These are phyloP conservation scores for Pseudodiploospora longispora DNA, from an alignment of 2,329 filamentous ascomycete species.

Conservation along the genomic window DNA sequence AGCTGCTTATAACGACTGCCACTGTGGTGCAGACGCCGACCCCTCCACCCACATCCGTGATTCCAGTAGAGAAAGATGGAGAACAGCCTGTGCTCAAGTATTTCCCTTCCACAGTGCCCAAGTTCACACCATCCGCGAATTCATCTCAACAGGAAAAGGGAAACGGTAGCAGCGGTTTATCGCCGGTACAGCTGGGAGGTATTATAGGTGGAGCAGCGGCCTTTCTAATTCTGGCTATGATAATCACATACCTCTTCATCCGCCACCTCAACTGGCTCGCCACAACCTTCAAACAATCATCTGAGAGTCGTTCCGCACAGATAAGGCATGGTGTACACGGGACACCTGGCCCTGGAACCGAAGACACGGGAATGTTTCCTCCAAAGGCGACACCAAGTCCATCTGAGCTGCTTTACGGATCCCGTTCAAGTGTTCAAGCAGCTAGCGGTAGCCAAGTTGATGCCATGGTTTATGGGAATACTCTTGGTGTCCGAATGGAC, in stretches of 20 bases:
- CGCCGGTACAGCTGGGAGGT: conserved; percentile 38
- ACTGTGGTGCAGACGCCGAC: conserved; percentile 33
- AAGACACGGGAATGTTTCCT: too few species aligned
- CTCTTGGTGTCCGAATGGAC: too few species aligned
- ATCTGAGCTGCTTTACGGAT: too few species aligned
- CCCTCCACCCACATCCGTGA: conserved; percentile 22
- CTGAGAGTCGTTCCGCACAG: too few species aligned
- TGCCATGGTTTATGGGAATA: too few species aligned
- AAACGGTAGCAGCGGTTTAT: conserved; percentile 25
- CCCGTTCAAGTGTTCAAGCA: too few species aligned
- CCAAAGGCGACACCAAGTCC: too few species aligned
- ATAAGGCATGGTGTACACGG: too few species aligned
- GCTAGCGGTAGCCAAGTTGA: too few species aligned
- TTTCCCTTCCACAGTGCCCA: conserved; percentile 35
- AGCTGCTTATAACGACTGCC: conserved; percentile 32
- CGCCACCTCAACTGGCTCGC: conserved; percentile 40
- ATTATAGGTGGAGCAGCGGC: conserved; percentile 44
- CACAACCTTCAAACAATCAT: conserved; percentile 7
- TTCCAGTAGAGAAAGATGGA: conserved; percentile 13
- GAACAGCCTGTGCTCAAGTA: conserved; percentile 32
- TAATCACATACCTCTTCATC: conserved; percentile 40
- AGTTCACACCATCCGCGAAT: conserved; percentile 23
- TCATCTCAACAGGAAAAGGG: conserved; percentile 9
- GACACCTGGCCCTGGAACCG: too few species aligned
- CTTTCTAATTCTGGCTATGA: conserved; percentile 39